A percentile compares a stretch with the other conserved stretches of the same genome.
Conservation (phyloP, 805 yeast genomes). For the Kuraishia capsulata region DNA sequence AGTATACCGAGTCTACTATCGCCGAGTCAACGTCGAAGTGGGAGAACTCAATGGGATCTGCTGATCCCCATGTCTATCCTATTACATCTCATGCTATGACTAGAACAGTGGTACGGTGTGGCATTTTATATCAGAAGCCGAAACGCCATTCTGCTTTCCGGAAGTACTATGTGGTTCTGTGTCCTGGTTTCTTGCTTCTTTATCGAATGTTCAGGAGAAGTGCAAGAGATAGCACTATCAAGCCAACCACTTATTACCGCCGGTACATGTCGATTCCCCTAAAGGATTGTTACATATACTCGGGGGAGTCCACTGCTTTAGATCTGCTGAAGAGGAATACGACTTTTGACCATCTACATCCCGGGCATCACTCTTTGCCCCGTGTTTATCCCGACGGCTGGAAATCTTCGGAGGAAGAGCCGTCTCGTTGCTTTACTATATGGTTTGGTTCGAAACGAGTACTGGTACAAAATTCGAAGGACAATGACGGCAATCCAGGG, state of each 20-base stretch:
- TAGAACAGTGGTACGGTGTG: slow-evolving; percentile 52
- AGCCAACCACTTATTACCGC: slow-evolving; percentile 37
- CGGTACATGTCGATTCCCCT: slow-evolving; percentile 55
- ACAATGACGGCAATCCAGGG: slow-evolving; percentile 12
- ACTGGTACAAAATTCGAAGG: slow-evolving; percentile 17
- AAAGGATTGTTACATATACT: slow-evolving; percentile 62
- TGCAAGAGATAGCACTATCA: slow-evolving; percentile 28
- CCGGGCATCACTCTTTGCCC: slow-evolving; percentile 56
- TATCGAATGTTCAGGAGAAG: slow-evolving; percentile 44
- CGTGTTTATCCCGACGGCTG: slow-evolving; percentile 76
- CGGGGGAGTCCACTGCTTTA: slow-evolving; percentile 51
- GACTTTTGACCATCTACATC: slow-evolving; percentile 33
- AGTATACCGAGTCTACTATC: slow-evolving; percentile 46
- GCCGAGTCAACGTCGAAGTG: slow-evolving; percentile 35
- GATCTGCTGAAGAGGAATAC: slow-evolving; percentile 39
- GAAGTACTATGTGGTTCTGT: slow-evolving; percentile 50
- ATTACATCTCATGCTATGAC: slow-evolving; percentile 51
- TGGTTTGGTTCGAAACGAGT: slow-evolving; percentile 70
- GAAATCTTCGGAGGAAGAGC: slow-evolving; percentile 71
- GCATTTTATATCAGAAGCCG: slow-evolving; percentile 60
- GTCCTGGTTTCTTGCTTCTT: slow-evolving; percentile 61
- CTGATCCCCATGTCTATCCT: slow-evolving; percentile 46
- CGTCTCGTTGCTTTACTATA: slow-evolving; percentile 67
- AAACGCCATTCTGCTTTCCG: slow-evolving; percentile 61
- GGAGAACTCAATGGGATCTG: slow-evolving; percentile 41